phyloP scores from a whole-genome alignment of 2,329 filamentous ascomycete genomes.

The Ophioceras dolichostomum region DNA sequence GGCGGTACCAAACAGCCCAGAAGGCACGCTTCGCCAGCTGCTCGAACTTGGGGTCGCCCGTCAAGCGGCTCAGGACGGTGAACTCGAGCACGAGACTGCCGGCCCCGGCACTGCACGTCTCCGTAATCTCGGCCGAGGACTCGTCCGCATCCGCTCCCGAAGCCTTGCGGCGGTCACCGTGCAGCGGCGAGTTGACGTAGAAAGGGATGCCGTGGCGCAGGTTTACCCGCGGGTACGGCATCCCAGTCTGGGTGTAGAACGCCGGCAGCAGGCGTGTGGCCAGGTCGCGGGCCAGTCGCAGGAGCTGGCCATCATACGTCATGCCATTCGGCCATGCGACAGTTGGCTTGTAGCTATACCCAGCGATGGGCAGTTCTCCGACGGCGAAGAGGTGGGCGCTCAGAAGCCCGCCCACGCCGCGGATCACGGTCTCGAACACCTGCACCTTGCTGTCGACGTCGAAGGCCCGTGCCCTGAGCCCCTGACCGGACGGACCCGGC shows the following conservation, averaged over 20 bases:
- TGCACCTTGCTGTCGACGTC: constrained; percentile 97
- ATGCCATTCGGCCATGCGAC: constrained; percentile 69
- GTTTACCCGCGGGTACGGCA: constrained; percentile 92
- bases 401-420: constrained; percentile 79
- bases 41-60: constrained; percentile 80
- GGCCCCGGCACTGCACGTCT: constrained; percentile 95
- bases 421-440: constrained; percentile 95
- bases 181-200: constrained; percentile 74
- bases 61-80: constrained; percentile 76
- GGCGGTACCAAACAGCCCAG: constrained; percentile 88
- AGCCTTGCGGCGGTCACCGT: too few species aligned
- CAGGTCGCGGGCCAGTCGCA: constrained; percentile 81
- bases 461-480: constrained; percentile 67
- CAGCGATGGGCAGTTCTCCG: constrained; percentile 75
- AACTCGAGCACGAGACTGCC: constrained; percentile 92
- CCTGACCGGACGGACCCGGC: constrained; percentile 53
- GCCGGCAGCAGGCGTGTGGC: constrained; percentile 76
- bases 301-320: constrained; percentile 76
- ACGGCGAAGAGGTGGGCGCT: constrained; percentile 90
- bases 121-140: constrained; percentile 63
- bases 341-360: constrained; percentile 46
- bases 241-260: constrained; percentile 80
- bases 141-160: too few species aligned
- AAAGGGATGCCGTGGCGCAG: constrained; percentile 78
- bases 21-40: constrained; percentile 83